Evolutionary conservation across 2,329 filamentous ascomycete genomes (phyloP).

Genomic region (Fonsecaea monophora): DNA sequence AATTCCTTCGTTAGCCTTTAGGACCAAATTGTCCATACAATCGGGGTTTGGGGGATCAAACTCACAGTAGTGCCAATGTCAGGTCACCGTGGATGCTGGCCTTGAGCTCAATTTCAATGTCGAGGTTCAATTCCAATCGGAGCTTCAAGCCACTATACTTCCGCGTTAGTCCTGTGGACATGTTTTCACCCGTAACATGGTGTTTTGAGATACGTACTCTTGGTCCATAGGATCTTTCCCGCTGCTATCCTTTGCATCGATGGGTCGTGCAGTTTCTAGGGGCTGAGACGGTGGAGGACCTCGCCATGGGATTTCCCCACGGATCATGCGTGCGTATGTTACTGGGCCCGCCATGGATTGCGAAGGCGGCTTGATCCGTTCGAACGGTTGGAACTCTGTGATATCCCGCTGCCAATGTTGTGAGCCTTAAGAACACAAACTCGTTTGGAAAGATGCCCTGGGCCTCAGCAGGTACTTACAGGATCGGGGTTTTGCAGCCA

Average conservation of each 20-base stretch:
- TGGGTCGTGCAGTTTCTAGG: conserved; percentile 48
- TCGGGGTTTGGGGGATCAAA: conserved; percentile 40
- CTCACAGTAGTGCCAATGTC: conserved; percentile 77
- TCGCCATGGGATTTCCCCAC: conserved; percentile 63
- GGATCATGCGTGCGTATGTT: conserved; percentile 59
- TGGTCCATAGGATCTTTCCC: conserved; percentile 49
- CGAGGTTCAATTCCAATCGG: conserved; percentile 77
- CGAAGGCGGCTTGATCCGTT: conserved; percentile 62
- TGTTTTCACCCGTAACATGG: background rate
- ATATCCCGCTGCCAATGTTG: conserved; percentile 47
- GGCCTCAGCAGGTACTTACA: background rate
- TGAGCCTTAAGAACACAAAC: background rate
- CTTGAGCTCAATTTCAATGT: conserved; percentile 84
- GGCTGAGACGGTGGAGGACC: conserved; percentile 59
- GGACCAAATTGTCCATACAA: conserved; percentile 9
- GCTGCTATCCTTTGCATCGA: conserved; percentile 54
- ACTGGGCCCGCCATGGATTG: conserved; percentile 65
- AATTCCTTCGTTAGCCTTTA: conserved; percentile 38
- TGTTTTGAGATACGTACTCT: conserved; percentile 40
- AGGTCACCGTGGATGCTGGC: conserved; percentile 85
- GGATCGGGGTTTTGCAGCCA: conserved; percentile 38
- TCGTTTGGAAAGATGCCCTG: too few species aligned
- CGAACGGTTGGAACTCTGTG: conserved; percentile 61
- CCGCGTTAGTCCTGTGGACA: background rate
- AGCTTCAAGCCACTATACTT: conserved; percentile 59